Evolutionary conservation across 139 green algal genomes (phyloP).

Genomic region (Marvania coccoides): DNA sequence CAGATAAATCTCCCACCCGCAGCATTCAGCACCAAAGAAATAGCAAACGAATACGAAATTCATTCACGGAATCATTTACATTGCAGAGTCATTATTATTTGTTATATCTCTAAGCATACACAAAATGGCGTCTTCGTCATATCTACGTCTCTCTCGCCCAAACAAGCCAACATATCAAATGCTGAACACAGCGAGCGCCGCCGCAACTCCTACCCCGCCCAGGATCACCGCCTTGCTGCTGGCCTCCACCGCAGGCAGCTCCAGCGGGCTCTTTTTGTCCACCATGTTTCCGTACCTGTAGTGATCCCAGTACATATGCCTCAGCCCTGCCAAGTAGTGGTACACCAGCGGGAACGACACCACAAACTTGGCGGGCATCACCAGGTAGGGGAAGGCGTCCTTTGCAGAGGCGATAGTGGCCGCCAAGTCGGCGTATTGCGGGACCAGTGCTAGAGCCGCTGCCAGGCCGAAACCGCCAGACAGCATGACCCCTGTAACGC

Average conservation of each 20-base stretch:
- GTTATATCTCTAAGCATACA: background rate
- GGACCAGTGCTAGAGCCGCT: slow-evolving; percentile 55
- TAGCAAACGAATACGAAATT: too few relatives aligned
- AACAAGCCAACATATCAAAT: slow-evolving; percentile 16
- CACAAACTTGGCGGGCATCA: slow-evolving; percentile 60
- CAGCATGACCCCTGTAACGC: slow-evolving; percentile 70
- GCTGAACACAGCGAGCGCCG: slow-evolving; percentile 7
- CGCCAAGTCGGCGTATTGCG: slow-evolving; percentile 57
- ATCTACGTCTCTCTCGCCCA: too few relatives aligned
- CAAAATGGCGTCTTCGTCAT: background rate
- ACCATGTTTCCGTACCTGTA: slow-evolving; percentile 64
- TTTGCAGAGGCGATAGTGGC: slow-evolving; percentile 48
- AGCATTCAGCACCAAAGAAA: too few relatives aligned
- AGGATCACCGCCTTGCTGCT: slow-evolving; percentile 48
- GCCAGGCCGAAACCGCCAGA: slow-evolving; percentile 38
- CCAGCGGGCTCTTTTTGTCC: slow-evolving; percentile 62
- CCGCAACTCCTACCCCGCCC: slow-evolving; percentile 22
- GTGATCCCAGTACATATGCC: slow-evolving; percentile 82
- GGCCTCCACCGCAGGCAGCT: slow-evolving; percentile 50
- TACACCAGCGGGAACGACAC: slow-evolving; percentile 83
- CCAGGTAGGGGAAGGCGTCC: slow-evolving; percentile 42
- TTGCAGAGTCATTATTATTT: too few relatives aligned
- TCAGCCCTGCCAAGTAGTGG: slow-evolving; percentile 77
- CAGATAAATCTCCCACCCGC: too few relatives aligned
- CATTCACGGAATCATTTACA: too few relatives aligned